Evolutionary conservation across 768 basidiomycete species (phyloP), one percentile per base, ranked within the genome.

Genomic region (Lepiota venenata): DNA sequence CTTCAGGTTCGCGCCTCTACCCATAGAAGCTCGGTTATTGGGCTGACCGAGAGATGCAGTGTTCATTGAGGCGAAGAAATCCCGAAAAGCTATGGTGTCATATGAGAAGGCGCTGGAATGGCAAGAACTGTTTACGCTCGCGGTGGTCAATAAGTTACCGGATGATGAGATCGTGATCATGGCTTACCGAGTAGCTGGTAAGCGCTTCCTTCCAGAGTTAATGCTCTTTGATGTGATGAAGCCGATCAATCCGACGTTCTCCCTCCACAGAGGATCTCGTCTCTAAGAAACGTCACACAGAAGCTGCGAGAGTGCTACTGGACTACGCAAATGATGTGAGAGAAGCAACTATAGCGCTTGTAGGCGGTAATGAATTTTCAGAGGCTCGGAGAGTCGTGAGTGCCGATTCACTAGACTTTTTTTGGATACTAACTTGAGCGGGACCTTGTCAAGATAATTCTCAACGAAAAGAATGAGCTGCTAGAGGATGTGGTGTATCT

Each of bases 91-190:
- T 1, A 85, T 99, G 81, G 76, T 87, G 8, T 86, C 95, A 0
- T 84, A 94, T 62, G 95, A 98, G 68, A 87, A 85, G 52, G 88
- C 89, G 0, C 72, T 93, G 29, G 82, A 88, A 50, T 99, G 96
- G 96, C 85, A 88, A 62, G 93, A 95, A 59, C 74, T 97, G 0
- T 98, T 99, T 67, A 85, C 90, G 21, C 72, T 97, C 22, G 88
- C 88, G 2, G 61, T 80, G 18, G 74, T 74, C 22, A 75, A 80
- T 45, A 70, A 76, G 2, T 61, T 82, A 9, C 55, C 75, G 0
- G 69, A 71, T 25, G 84, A 87, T 11, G 84, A 89, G 41, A 64
- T 92, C 9, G 65, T 71, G 12, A 78, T 79, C 2, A 81, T 85
- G 62, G 92, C 82, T 11, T 85, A 88, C 64, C 84, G 92, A 15